Base-by-base conservation (phyloP, 345 rosid genomes). In the Eucalyptus erythrocorys region DNA sequence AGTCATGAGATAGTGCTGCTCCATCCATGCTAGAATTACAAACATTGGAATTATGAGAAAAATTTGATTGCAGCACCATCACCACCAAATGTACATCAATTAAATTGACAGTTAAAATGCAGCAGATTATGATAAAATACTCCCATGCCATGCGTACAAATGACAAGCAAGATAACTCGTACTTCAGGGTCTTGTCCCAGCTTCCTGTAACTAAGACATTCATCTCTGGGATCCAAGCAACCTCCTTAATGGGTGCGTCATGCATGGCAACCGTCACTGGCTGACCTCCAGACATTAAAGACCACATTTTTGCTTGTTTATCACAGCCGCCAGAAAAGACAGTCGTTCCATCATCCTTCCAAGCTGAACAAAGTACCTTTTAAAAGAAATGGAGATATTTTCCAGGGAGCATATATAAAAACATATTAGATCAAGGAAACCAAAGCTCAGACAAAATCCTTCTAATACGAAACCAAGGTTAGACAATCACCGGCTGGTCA, bases 231-330 rank as follows among this genome's bases (percentile, higher is more conserved):
- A 98, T 95, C 99, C 99, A 98, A 59, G 99, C 97, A 87, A 98
- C 87, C 88, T 95, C 97, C 89, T 89, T 92, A 87, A 98, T 89
- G 40, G 99, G 97, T 21, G 95, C 98, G 86, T 98, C 99, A 87
- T 98, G 99, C 97, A 96, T 96, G 49, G 97, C 99, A 76, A 98
- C 94, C 89, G 99, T 97, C 87, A 92, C 92, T 55, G 99, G 94
- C 90, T 96, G 99, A 90, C 97, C 98, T 68, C 99, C 97, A 47
- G 99, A 92, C 85, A 92, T 88, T 84, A 98, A 90, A 87, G 99
- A 96, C 99, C 99, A 98, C 99, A 98, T 98, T 92, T 98, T 98
- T 26, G 95, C 99, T 92, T 97, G 99, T 91, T 98, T 98, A 91
- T 98, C 99, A 82, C 99, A 98, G 37, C 99, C 99, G 45, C 97